Base-by-base conservation (phyloP, 208 protist species). In the Herpetomonas tarakana region DNA sequence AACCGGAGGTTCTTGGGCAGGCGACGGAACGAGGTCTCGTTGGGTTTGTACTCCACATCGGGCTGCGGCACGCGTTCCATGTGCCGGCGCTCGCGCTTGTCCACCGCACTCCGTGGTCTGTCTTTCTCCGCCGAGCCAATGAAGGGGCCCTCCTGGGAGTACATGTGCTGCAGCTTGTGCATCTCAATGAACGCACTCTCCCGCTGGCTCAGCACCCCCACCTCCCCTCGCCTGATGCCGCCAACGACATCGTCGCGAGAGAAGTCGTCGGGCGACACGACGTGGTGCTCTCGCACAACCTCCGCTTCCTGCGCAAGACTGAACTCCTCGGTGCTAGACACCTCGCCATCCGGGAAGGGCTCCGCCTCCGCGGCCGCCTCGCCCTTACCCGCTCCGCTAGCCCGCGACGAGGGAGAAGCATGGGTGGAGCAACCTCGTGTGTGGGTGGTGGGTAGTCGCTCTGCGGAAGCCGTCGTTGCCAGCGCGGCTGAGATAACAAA, bases 21-120 rank as follows among this genome's bases (percentile, higher is more conserved):
- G 12, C 84, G 68, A 9, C 88, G 68, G 66, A 94, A 94, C 14
- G 84, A 92, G 28, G 84, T 94, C 49, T 91, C 88, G 52, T 88
- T 86, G 14, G 84, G 78, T 2, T 45, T 52, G 52, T 92, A 92
- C 35, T 82, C 73, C 14, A 81, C 39, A 41, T 87, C 84, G 16
- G 83, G 81, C 57, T 83, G 84, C 21, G 88, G 88, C 26, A 94
- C 77, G 1, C 88, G 71, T 7, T 80, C 68, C 29, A 94, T 74
- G 45, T 78, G 47, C 16, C 88, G 82, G 7, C 88, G 72, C 19
- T 65, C 65, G 0, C 88, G 71, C 9, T 68, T 53, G 44, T 81
- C 80, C 7, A 91, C 76, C 39, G 61, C 65, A 31, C 74, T 45
- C 0, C 29, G 16, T 25, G 41, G 55, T 35, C 54, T 76, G 58